These are phyloP conservation scores for Alternaria metachromatica DNA, from an alignment of 2,329 filamentous ascomycete genomes.

Conservation along the genomic window DNA sequence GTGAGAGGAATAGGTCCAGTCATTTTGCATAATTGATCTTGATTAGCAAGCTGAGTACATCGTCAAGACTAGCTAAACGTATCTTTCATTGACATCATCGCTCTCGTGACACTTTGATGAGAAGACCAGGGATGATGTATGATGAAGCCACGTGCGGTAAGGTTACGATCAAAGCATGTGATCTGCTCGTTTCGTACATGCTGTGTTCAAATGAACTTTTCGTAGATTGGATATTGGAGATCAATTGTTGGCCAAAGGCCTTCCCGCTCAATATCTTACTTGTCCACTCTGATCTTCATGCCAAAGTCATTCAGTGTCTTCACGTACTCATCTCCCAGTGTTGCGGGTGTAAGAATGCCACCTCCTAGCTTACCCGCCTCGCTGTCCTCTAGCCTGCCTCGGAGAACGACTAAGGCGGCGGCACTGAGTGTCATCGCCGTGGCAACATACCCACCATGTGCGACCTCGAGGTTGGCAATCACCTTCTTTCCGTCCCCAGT, in stretches of 20 bases:
- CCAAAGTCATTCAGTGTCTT: conserved; percentile 67
- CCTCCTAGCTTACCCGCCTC: conserved; percentile 63
- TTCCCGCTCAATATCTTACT: conserved; percentile 1
- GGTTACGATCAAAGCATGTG: not conserved
- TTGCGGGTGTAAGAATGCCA: conserved; percentile 75
- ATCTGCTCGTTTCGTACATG: not conserved
- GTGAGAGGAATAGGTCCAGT: not conserved
- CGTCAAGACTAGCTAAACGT: not conserved
- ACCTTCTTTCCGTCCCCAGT: conserved; percentile 61
- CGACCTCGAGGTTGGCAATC: conserved; percentile 61
- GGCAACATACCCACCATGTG: conserved; percentile 70
- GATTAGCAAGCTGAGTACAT: not conserved
- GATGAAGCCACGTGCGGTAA: not conserved
- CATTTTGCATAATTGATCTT: not conserved
- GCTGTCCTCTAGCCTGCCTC: conserved; percentile 60
- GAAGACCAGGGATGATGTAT: not conserved
- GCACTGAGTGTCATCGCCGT: conserved; percentile 70
- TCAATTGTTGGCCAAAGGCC: not conserved
- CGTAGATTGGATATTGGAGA: not conserved
- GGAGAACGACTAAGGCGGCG: conserved; percentile 69
- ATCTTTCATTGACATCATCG: not conserved
- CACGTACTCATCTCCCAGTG: conserved; percentile 70
- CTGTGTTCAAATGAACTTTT: not conserved
- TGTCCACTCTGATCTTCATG: conserved; percentile 59
- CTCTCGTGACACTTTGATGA: not conserved